phyloP scores from a whole-genome alignment of 2,329 filamentous ascomycete species.

The Ceratocystis diversiconidia region DNA sequence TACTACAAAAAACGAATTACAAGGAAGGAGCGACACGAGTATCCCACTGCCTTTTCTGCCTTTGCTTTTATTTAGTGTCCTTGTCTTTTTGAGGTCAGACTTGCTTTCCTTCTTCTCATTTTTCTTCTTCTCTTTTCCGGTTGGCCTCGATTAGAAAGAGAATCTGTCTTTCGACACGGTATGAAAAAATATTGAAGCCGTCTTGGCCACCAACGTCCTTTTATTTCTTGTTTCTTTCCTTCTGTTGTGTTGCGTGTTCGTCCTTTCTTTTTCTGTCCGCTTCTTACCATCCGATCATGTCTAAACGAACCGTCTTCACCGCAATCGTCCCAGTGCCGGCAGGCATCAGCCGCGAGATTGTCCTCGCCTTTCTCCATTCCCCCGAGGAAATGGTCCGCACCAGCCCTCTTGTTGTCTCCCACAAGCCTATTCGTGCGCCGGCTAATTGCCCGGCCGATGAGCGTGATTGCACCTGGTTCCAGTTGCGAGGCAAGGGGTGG shows the following conservation, averaged over 20 bases:
- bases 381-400: conserved; percentile 76
- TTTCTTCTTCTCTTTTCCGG: background rate
- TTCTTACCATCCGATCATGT: conserved; percentile 35
- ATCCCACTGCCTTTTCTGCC: no score
- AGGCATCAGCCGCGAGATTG: conserved; percentile 52
- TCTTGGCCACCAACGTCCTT: background rate
- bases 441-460: conserved; percentile 55
- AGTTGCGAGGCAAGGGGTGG: conserved; percentile 59
- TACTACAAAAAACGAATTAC: background rate
- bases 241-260: background rate
- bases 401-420: conserved; percentile 66
- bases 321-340: conserved; percentile 64
- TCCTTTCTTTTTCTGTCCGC: conserved; percentile 1
- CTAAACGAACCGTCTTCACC: conserved; percentile 58
- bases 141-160: no score
- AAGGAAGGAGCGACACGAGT: background rate
- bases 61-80: no score
- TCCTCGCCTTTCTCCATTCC: conserved; percentile 60
- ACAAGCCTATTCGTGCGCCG: conserved; percentile 54
- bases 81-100: no score
- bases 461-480: conserved; percentile 57
- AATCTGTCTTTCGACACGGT: background rate
- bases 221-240: background rate
- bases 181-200: background rate
- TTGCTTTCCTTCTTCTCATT: background rate